phyloP scores from a whole-genome alignment of 306 rosid genomes.

The Senna tora region DNA sequence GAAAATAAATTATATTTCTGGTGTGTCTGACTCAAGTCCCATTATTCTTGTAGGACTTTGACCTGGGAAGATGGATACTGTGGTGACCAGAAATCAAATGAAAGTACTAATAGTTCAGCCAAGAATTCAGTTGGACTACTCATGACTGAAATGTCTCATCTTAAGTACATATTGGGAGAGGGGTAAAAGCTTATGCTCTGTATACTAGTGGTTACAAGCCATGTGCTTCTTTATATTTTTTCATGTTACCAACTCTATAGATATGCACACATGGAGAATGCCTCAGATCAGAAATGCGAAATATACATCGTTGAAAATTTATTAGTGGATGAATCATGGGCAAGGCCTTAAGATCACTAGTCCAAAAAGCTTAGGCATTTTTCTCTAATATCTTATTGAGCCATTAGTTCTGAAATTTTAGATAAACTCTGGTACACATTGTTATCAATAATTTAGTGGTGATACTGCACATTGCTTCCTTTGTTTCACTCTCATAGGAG shows the following conservation, averaged over 20 bases:
- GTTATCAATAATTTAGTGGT: not conserved
- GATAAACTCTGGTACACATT: not conserved
- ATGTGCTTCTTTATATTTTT: constrained; percentile 9
- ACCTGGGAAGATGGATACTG: constrained; percentile 78
- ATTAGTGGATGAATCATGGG: constrained; percentile 6
- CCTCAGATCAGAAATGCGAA: not conserved
- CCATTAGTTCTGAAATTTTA: constrained; percentile 11
- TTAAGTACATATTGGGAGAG: constrained; percentile 69
- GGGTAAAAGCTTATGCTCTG: constrained; percentile 58
- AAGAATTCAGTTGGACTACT: constrained; percentile 54
- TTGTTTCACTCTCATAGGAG: constrained; percentile 4
- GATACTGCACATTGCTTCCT: not conserved
- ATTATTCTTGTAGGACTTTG: constrained; percentile 64
- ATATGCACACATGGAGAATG: not conserved
- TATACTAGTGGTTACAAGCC: constrained; percentile 3
- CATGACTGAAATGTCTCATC: constrained; percentile 64
- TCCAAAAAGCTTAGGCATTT: constrained; percentile 33
- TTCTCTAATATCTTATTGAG: constrained; percentile 14
- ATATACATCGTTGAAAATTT: not conserved
- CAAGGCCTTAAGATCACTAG: constrained; percentile 17
- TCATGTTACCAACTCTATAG: not conserved
- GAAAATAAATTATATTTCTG: constrained; percentile 18
- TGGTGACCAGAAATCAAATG: constrained; percentile 52
- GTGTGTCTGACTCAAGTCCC: constrained; percentile 34
- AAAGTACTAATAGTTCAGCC: constrained; percentile 39